Percentiles rank a stretch among this genome's conserved stretches.
These are phyloP conservation scores for Rhodotorula diobovata DNA, from an alignment of 768 basidiomycete species.

Conservation along the genomic window DNA sequence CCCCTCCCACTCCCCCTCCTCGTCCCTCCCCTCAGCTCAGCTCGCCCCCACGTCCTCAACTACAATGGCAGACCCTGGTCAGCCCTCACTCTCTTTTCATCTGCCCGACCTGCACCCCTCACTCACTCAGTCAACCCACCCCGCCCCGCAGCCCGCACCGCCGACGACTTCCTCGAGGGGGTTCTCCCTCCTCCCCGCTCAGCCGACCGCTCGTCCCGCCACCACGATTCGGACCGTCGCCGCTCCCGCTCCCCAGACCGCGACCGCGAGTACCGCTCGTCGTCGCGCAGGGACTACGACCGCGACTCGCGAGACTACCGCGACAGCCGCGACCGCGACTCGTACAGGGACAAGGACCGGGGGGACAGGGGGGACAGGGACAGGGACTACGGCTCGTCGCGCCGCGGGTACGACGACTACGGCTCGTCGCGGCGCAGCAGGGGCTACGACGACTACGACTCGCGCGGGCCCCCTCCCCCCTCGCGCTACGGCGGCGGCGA, in stretches of 20 bases:
- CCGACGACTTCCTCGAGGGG: constrained; percentile 3
- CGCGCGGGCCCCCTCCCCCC: background rate
- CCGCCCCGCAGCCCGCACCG: background rate
- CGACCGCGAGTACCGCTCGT: background rate
- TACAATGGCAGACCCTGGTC: background rate
- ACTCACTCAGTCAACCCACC: too few species aligned
- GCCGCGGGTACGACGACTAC: constrained; percentile 29
- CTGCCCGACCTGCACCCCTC: background rate
- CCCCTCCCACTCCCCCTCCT: too few species aligned
- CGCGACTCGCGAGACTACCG: background rate
- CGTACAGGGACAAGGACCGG: constrained; percentile 30
- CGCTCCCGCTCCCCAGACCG: constrained; percentile 11
- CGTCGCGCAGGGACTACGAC: background rate
- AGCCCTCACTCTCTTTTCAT: background rate
- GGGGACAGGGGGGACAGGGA: constrained; percentile 34
- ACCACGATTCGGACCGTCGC: background rate
- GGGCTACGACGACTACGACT: constrained; percentile 31
- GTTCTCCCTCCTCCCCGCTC: background rate
- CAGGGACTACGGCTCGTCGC: constrained; percentile 10
- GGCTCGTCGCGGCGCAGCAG: constrained; percentile 2
- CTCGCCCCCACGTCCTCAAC: background rate
- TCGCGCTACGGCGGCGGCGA: background rate
- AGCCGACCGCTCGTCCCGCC: background rate
- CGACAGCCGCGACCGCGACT: constrained; percentile 16
- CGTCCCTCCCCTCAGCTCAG: too few species aligned